These are phyloP conservation scores for Malus hybrid DNA, from an alignment of 331 rosid species.

Conservation along the genomic window DNA sequence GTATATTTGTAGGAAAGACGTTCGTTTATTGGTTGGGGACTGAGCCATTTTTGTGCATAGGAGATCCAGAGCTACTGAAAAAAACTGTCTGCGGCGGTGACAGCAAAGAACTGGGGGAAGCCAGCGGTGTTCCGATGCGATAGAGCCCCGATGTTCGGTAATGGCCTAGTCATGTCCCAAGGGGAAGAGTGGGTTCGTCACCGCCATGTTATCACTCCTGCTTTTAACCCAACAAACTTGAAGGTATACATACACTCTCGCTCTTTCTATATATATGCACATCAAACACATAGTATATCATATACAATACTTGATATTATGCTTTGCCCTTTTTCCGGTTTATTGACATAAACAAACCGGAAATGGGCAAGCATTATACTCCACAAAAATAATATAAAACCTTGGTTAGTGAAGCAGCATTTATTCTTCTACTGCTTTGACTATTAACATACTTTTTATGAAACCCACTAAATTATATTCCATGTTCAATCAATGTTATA, in stretches of 20 bases:
- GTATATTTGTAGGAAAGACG: too few species aligned
- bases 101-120: slow-evolving; percentile 78
- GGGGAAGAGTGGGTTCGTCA: slow-evolving; percentile 69
- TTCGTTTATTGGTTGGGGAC: too few species aligned
- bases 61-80: background rate
- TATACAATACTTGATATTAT: too few species aligned
- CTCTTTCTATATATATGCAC: too few species aligned
- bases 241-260: slow-evolving; percentile 30
- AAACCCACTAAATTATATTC: background rate
- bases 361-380: background rate
- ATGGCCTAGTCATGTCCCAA: slow-evolving; percentile 66
- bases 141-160: slow-evolving; percentile 71
- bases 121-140: slow-evolving; percentile 64
- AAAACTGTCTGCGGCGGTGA: slow-evolving; percentile 48
- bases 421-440: background rate
- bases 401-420: background rate
- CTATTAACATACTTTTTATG: background rate
- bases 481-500: background rate
- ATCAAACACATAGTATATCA: background rate
- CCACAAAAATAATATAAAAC: background rate
- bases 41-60: too few species aligned
- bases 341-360: background rate
- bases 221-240: slow-evolving; percentile 57
- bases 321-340: too few species aligned
- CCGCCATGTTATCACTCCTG: slow-evolving; percentile 59